Percentiles rank a stretch among this genome's conserved stretches.
These are phyloP conservation scores for Teratosphaeria viscida DNA, from an alignment of 2,329 filamentous ascomycete species.

Conservation along the genomic window DNA sequence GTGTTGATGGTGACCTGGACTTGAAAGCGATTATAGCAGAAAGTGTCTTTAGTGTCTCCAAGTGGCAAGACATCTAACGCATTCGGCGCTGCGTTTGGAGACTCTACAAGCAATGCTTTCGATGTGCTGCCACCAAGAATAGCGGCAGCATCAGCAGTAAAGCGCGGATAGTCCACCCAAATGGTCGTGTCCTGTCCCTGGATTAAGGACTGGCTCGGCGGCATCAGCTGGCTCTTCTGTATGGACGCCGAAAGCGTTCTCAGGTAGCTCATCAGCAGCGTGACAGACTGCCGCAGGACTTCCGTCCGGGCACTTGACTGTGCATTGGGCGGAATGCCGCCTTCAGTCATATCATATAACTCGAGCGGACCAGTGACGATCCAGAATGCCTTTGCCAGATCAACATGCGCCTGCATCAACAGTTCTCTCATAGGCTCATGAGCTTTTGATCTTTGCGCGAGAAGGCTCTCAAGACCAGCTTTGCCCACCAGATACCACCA, in stretches of 20 bases:
- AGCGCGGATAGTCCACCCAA: slow-evolving; percentile 67
- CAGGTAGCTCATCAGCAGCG: slow-evolving; percentile 31
- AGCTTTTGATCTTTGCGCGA: slow-evolving; percentile 42
- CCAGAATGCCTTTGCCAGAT: slow-evolving; percentile 80
- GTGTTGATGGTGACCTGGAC: slow-evolving; percentile 68
- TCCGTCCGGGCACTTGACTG: slow-evolving; percentile 2
- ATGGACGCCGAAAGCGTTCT: slow-evolving; percentile 71
- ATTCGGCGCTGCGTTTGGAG: slow-evolving; percentile 12
- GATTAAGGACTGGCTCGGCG: slow-evolving; percentile 53
- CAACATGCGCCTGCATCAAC: slow-evolving; percentile 67
- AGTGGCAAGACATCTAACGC: slow-evolving; percentile 63
- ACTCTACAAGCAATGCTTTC: slow-evolving; percentile 11
- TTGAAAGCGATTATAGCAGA: slow-evolving; percentile 69
- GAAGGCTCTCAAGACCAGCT: slow-evolving; percentile 59
- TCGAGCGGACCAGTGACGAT: slow-evolving; percentile 42
- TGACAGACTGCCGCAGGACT: slow-evolving; percentile 3
- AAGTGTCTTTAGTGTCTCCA: slow-evolving; percentile 61
- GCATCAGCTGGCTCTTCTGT: slow-evolving; percentile 67
- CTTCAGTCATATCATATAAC: slow-evolving; percentile 8
- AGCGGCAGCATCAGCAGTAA: slow-evolving; percentile 61
- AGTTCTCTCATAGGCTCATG: slow-evolving; percentile 38
- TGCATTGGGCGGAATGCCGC: slow-evolving; percentile 3
- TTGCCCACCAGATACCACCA: slow-evolving; percentile 91
- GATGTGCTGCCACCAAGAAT: slow-evolving; percentile 51
- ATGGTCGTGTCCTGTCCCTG: slow-evolving; percentile 71